Percentiles rank a stretch among this genome's conserved stretches.
These are phyloP conservation scores for Apiotrichum sp. DNA, from an alignment of 1,284 basidiomycete species.

Conservation along the genomic window DNA sequence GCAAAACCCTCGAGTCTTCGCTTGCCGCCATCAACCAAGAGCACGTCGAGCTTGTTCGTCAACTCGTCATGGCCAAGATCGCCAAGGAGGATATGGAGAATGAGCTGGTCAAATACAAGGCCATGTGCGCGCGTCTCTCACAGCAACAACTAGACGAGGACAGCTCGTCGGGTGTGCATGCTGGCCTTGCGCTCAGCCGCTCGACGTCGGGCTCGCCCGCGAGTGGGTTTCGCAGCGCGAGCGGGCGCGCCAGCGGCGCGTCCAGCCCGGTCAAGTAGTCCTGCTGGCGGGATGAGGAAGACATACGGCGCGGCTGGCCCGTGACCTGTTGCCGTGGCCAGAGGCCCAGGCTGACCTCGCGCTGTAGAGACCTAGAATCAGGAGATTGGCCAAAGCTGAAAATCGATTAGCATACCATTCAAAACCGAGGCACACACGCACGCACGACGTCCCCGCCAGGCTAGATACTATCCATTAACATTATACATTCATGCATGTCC, in stretches of 20 bases:
- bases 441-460: not conserved
- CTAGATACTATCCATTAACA: not conserved
- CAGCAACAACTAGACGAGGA: slow-evolving; percentile 9
- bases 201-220: not conserved
- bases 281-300: no score
- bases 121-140: slow-evolving; percentile 57
- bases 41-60: slow-evolving; percentile 59
- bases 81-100: slow-evolving; percentile 83
- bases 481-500: slow-evolving; percentile 2
- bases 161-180: not conserved
- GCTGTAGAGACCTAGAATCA: no score
- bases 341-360: no score
- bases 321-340: no score
- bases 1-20: slow-evolving; percentile 69
- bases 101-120: slow-evolving; percentile 84
- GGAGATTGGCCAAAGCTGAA: no score
- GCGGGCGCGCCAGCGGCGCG: no score
- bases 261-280: no score
- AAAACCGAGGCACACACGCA: not conserved
- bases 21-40: slow-evolving; percentile 60
- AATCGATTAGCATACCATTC: no score
- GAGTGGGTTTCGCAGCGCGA: no score
- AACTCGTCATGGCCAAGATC: slow-evolving; percentile 77
- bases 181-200: not conserved
- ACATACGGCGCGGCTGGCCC: no score